Base-by-base conservation (phyloP, 116 monocot genomes). In the Dioscorea cayenensis region DNA sequence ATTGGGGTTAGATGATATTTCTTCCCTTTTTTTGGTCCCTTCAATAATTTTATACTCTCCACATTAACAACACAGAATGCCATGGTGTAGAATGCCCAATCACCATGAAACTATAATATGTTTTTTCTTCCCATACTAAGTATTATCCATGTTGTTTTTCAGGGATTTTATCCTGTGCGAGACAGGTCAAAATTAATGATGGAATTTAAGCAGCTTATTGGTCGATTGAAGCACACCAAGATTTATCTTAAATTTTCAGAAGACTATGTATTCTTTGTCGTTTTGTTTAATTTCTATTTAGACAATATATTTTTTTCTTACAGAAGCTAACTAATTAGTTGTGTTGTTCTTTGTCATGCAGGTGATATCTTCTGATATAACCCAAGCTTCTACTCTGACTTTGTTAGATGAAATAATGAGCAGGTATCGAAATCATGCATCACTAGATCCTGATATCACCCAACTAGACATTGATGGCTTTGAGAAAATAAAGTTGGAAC, bases 141-240 rank as follows among this genome's bases (percentile, higher is more conserved):
- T 48, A 25, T 68, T 68, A 21, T 23, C 1, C 49, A 49, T 61
- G 68, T n/a, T 18, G 12, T 23, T 32, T 55, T 83, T 38, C 76
- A 95, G 95, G 97, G 97, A 48, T 99, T 86, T 72, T 82, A 81
- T 79, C 97, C 97, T 70, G 74, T 99, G 67, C 79, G 94, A 16
- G 89, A 91, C 74, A 78, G 94, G 37, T 85, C 94, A 51, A 81
- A 72, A 66, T 78, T 99, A 73, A 50, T 62, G 36, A 8, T 43
- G 25, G 83, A 93, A 51, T 99, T 79, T 75, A 88, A 89, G 72
- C 21, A 65, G 61, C 69, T 60, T 52, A 67, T 90, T 63, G 76
- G 81, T 21, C 71, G 32, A 67, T 28, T 87, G 38, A 84, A 83
- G 66, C 63, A 51, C 14, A 77, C 86, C 50, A 84, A 78, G 69